Percentiles rank a stretch among this genome's conserved stretches.
These are phyloP conservation scores for Ambrosia hybrid DNA, from an alignment of 140 eudicot genomes.

Conservation along the genomic window DNA sequence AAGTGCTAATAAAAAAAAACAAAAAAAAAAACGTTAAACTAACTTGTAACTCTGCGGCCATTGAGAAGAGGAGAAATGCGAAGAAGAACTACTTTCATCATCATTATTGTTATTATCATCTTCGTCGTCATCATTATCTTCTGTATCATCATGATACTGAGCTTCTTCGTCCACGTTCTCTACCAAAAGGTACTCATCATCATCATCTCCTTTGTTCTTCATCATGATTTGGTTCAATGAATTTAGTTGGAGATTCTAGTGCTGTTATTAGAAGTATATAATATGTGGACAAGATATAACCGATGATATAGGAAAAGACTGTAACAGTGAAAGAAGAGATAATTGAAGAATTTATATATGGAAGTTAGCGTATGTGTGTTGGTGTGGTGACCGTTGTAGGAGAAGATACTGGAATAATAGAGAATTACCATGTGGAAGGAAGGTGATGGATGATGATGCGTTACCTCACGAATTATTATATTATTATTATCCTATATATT, in stretches of 20 bases:
- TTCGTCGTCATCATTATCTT: slow-evolving; percentile 35
- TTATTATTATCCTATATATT: too few relatives aligned
- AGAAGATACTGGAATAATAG: slow-evolving; percentile 21
- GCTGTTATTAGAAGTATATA: neutral
- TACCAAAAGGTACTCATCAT: slow-evolving; percentile 47
- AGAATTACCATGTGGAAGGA: slow-evolving; percentile 14
- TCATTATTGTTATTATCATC: slow-evolving; percentile 19
- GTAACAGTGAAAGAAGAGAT: neutral
- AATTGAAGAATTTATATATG: neutral
- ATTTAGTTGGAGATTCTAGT: neutral
- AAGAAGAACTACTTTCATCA: slow-evolving; percentile 30
- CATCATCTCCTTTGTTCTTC: slow-evolving; percentile 29
- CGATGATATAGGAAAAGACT: neutral
- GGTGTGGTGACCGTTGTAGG: slow-evolving; percentile 5
- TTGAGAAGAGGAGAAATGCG: slow-evolving; percentile 53
- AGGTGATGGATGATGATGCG: neutral
- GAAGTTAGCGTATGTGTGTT: neutral
- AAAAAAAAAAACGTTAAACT: neutral
- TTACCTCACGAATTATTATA: too few relatives aligned
- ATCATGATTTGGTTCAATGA: slow-evolving; percentile 3
- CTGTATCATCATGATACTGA: slow-evolving; percentile 24
- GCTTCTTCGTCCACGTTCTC: slow-evolving; percentile 45
- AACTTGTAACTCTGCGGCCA: slow-evolving; percentile 94
- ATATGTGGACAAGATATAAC: slow-evolving; percentile 5
- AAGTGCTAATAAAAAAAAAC: too few relatives aligned